Percentiles rank a stretch among this genome's conserved stretches.
phyloP scores from a whole-genome alignment of 2,329 filamentous ascomycete genomes.

The Verticillium nonalfalfae region DNA sequence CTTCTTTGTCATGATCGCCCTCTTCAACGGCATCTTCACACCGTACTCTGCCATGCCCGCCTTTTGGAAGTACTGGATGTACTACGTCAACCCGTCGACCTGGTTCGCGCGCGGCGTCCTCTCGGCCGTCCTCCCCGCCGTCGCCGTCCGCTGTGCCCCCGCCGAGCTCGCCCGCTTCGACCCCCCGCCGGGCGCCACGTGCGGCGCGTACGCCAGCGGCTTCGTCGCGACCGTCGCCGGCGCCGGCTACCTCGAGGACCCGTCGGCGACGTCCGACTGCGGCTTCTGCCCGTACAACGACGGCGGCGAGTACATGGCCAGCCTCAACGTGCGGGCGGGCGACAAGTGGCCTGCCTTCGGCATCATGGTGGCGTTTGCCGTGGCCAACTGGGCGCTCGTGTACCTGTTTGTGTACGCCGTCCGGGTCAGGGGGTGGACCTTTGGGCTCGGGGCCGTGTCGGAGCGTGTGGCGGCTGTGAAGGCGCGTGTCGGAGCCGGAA shows the following conservation, averaged over 20 bases:
- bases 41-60: conserved; percentile 26
- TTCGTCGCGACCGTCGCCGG: conserved; percentile 41
- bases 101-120: conserved; percentile 8
- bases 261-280: conserved; percentile 51
- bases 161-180: conserved; percentile 40
- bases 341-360: conserved; percentile 66
- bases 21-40: conserved; percentile 66
- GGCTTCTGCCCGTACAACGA: conserved; percentile 60
- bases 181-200: conserved; percentile 58
- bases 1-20: conserved; percentile 71
- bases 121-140: conserved; percentile 8
- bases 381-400: conserved; percentile 65
- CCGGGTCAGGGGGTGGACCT: conserved; percentile 62
- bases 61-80: conserved; percentile 32
- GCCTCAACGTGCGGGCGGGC: conserved; percentile 37
- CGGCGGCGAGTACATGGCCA: conserved; percentile 56
- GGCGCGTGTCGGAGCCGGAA: not conserved
- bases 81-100: conserved; percentile 11
- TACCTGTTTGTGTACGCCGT: conserved; percentile 76
- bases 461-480: not conserved
- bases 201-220: conserved; percentile 53
- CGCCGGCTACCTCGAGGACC: conserved; percentile 58
- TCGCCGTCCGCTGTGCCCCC: conserved; percentile 32
- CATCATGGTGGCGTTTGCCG: conserved; percentile 64
- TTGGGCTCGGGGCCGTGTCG: conserved; percentile 49